A percentile compares a stretch with the other conserved stretches of the same genome.
Evolutionary conservation across 306 rosid genomes (phyloP).

Genomic region (Begonia loranthoides): DNA sequence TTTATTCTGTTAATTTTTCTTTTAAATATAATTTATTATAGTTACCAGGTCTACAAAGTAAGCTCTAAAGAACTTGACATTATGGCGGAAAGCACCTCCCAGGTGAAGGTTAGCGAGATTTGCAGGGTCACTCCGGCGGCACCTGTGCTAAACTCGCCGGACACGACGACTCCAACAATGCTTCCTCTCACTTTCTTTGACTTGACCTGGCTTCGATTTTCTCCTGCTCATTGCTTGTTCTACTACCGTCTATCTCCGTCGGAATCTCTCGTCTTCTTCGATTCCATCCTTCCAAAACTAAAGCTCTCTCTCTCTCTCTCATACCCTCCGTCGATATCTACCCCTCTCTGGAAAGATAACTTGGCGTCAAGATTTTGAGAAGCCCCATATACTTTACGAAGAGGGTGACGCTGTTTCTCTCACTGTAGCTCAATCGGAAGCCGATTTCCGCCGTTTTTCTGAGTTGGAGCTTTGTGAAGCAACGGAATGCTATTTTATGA

Average conservation of each 20-base stretch:
- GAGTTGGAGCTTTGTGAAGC: too few species aligned
- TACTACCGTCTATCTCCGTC: background rate
- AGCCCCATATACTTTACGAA: slow-evolving; percentile 22
- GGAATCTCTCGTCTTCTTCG: background rate
- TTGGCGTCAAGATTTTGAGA: slow-evolving; percentile 8
- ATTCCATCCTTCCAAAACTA: slow-evolving; percentile 3
- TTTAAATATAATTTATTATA: too few species aligned
- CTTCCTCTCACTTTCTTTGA: background rate
- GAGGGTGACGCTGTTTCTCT: too few species aligned
- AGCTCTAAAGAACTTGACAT: too few species aligned
- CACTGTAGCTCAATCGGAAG: too few species aligned
- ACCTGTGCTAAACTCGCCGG: background rate
- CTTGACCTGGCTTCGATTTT: background rate
- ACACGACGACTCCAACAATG: too few species aligned
- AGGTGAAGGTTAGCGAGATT: background rate
- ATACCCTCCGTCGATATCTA: slow-evolving; percentile 23
- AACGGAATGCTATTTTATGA: too few species aligned
- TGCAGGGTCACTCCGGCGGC: background rate
- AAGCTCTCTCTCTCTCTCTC: slow-evolving; percentile 24
- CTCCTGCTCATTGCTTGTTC: background rate
- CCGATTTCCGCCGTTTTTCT: too few species aligned
- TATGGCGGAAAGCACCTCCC: background rate
- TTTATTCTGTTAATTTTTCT: too few species aligned
- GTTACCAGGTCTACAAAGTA: too few species aligned
- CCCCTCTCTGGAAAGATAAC: slow-evolving; percentile 22